Base-by-base conservation (phyloP, 257 asterid genomes). In the Nemophila menziesii region DNA sequence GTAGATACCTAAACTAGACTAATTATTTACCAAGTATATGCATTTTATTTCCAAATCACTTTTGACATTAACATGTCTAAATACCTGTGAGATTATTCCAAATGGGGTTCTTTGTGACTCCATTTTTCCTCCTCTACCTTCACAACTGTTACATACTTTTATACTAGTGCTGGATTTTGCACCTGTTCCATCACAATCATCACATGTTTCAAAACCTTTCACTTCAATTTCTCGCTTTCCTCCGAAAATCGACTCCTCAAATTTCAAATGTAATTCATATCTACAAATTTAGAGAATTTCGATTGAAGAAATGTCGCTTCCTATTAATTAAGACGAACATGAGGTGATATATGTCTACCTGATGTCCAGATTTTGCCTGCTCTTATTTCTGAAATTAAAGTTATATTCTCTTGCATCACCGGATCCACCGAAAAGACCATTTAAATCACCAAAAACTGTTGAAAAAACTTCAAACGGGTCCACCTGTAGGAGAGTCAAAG, bases 41-140 rank as follows among this genome's bases (percentile, higher is more conserved):
- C 49, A 63, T 56, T 18, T n/a, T n/a, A n/a, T n/a, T 37, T 41
- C 15, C 34, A 41, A 51, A 29, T 29, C 21, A 10, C 62, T 29
- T 29, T 29, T 27, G 51, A 23, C 14, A 56, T 46, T 49, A 55
- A 26, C 15, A 33, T 20, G 29, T 22, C 18, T 37, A 58, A 61
- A 55, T 80, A 89, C 99, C 99, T 90, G 92, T 53, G 99, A 81
- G 68, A 85, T 71, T 34, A 77, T 57, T 52, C 96, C 99, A 56
- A 90, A 90, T 20, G 93, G 94, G 15, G 96, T 90, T 66, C 56
- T 77, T 71, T 81, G 81, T 16, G 92, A 78, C 64, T 69, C 67
- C 61, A 67, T 61, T 43, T 43, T 74, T 60, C 82, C 75, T 24
- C 98, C 96, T 70, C 73, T 81, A 64, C 96, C 98, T 23, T 79